A percentile compares a stretch with the other conserved stretches of the same genome.
Evolutionary conservation across 2,329 filamentous ascomycete genomes (phyloP).

Genomic region (Claviceps quebecensis): DNA sequence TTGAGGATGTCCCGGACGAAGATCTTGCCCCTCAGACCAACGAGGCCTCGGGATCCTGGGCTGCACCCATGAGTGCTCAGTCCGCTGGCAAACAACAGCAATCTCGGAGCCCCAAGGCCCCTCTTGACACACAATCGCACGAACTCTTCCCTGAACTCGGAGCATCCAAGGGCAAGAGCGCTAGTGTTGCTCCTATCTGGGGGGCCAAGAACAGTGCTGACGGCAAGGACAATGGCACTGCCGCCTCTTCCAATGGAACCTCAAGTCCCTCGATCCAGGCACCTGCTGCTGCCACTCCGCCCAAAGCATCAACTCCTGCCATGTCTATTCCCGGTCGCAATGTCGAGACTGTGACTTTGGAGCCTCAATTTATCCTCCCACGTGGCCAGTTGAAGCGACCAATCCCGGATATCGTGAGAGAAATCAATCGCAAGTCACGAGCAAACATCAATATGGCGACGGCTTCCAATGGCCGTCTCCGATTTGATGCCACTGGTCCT

Average conservation of each 20-base stretch:
- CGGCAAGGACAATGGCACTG: conserved; percentile 39
- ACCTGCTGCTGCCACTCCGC: conserved; percentile 36
- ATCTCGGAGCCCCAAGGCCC: conserved; percentile 25
- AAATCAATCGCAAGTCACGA: conserved; percentile 85
- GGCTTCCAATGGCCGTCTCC: conserved; percentile 56
- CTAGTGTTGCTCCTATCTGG: conserved; percentile 61
- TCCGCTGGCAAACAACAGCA: conserved; percentile 56
- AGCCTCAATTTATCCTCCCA: conserved; percentile 62
- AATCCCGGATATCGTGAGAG: conserved; percentile 70
- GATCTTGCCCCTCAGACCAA: conserved; percentile 48
- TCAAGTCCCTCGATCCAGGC: conserved; percentile 50
- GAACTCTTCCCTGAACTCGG: conserved; percentile 92
- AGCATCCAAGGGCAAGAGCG: conserved; percentile 50
- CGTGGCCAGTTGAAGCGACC: conserved; percentile 71
- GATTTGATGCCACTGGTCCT: conserved; percentile 76
- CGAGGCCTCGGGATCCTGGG: conserved; percentile 31
- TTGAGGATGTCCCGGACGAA: conserved; percentile 74
- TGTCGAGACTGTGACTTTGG: conserved; percentile 60
- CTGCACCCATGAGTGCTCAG: conserved; percentile 42
- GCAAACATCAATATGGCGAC: conserved; percentile 68
- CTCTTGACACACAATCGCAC: conserved; percentile 71
- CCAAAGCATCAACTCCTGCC: conserved; percentile 25
- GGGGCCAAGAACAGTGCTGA: conserved; percentile 50
- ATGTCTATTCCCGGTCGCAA: conserved; percentile 74
- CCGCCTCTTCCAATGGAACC: conserved; percentile 35